Percentiles rank a stretch among this genome's conserved stretches.
phyloP scores from a whole-genome alignment of 2,329 filamentous ascomycete genomes.

The Colletotrichum graminicola region DNA sequence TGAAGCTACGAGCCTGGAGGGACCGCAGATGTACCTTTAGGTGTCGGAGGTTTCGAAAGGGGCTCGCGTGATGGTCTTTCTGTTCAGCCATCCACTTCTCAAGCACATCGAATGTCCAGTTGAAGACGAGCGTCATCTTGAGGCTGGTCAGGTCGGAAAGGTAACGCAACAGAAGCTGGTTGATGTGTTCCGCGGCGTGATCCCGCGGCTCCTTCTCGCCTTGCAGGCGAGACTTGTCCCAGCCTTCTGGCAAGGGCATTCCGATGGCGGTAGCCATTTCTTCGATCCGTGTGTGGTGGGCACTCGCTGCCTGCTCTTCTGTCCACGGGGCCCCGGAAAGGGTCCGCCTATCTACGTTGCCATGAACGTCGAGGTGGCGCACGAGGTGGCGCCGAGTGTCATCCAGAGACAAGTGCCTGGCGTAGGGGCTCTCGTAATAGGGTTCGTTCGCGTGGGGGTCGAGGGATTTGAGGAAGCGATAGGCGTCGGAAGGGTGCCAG shows the following conservation, averaged over 20 bases:
- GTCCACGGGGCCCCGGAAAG: background rate
- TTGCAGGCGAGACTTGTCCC: background rate
- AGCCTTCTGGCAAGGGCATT: background rate
- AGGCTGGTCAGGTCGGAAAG: background rate
- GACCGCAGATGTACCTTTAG: background rate
- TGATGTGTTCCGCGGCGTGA: background rate
- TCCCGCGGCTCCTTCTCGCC: background rate
- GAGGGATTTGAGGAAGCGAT: slow-evolving; percentile 4
- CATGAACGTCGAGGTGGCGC: slow-evolving; percentile 11
- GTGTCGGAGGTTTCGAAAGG: background rate
- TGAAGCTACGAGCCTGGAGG: background rate
- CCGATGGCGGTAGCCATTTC: background rate
- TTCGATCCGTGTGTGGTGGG: background rate
- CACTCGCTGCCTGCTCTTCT: background rate
- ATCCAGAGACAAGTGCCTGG: background rate
- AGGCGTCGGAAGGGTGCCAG: slow-evolving; percentile 5
- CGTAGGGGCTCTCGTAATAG: background rate
- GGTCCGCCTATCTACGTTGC: background rate
- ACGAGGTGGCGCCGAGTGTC: slow-evolving; percentile 1
- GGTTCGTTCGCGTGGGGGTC: background rate
- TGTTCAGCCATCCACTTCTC: background rate
- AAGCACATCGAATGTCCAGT: background rate
- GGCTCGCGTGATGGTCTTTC: background rate
- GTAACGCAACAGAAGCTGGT: slow-evolving; percentile 1
- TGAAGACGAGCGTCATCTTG: background rate